Conservation (phyloP, 176 grass and related monocot species). For the Puccinellia tenuiflora region DNA sequence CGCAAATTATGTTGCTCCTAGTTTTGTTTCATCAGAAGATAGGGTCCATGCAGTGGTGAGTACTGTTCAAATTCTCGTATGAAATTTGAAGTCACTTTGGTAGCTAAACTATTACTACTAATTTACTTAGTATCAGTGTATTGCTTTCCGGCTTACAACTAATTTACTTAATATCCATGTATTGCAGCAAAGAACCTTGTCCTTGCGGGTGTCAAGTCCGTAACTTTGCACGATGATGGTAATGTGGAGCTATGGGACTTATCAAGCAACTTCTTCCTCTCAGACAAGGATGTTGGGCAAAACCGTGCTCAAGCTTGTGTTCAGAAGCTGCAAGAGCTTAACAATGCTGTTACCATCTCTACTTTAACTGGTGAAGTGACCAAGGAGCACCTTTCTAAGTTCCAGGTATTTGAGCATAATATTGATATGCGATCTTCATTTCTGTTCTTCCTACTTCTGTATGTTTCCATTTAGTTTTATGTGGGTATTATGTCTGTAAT, state of each 20-base stretch:
- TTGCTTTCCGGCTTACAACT: conserved; percentile 1
- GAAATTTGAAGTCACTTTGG: not conserved
- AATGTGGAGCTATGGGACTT: conserved; percentile 76
- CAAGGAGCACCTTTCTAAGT: conserved; percentile 66
- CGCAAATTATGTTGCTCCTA: not conserved
- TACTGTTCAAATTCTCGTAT: not conserved
- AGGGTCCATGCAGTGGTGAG: not conserved
- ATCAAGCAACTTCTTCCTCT: conserved; percentile 78
- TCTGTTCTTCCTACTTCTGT: not conserved
- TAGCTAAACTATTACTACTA: not conserved
- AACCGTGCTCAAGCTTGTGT: conserved; percentile 17
- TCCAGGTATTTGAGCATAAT: conserved; percentile 48
- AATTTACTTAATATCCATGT: not conserved
- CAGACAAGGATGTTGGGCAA: conserved; percentile 65
- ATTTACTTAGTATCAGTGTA: not conserved
- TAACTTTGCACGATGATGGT: conserved; percentile 68
- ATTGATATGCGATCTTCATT: not conserved
- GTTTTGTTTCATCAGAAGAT: not conserved
- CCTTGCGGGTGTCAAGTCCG: conserved; percentile 78
- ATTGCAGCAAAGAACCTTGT: conserved; percentile 76
- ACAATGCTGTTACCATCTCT: conserved; percentile 70
- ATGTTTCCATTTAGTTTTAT: not conserved
- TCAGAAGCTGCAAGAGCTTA: conserved; percentile 74
- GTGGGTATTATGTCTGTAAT: not conserved
- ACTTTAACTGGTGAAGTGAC: conserved; percentile 46